Evolutionary conservation across 2,329 filamentous ascomycete genomes (phyloP).

Genomic region (Fusarium haematococcum): DNA sequence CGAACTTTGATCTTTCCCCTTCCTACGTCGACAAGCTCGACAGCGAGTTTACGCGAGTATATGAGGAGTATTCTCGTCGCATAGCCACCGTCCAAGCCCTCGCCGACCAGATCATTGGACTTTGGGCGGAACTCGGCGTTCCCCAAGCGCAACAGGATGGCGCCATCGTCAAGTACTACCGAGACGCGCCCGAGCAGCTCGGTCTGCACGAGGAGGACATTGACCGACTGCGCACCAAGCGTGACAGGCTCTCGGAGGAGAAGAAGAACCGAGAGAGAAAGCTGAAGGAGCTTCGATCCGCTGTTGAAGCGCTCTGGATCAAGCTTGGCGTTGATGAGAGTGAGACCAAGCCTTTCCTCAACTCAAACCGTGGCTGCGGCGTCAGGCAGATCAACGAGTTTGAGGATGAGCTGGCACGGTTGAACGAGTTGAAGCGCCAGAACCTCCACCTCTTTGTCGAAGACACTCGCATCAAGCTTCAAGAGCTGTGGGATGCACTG

Average conservation of each 20-base stretch:
- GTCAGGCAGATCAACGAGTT: slow-evolving; percentile 95
- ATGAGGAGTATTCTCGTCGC: slow-evolving; percentile 93
- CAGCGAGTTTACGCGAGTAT: slow-evolving; percentile 91
- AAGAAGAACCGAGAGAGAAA: slow-evolving; percentile 85
- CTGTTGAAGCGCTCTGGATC: slow-evolving; percentile 90
- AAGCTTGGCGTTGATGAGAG: slow-evolving; percentile 85
- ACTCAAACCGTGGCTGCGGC: slow-evolving; percentile 89
- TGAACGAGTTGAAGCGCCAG: slow-evolving; percentile 94
- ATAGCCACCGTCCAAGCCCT: slow-evolving; percentile 79
- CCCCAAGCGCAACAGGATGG: slow-evolving; percentile 93
- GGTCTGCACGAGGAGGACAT: slow-evolving; percentile 92
- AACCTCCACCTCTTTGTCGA: slow-evolving; percentile 97
- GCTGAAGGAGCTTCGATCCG: slow-evolving; percentile 78
- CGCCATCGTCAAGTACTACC: slow-evolving; percentile 88
- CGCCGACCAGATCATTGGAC: slow-evolving; percentile 87
- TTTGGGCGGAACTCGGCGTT: slow-evolving; percentile 96
- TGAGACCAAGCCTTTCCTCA: slow-evolving; percentile 87
- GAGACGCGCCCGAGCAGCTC: slow-evolving; percentile 91
- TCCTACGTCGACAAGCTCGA: slow-evolving; percentile 89
- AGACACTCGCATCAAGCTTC: slow-evolving; percentile 88
- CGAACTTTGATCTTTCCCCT: slow-evolving; percentile 92
- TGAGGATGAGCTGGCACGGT: slow-evolving; percentile 85
- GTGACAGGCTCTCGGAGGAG: slow-evolving; percentile 87
- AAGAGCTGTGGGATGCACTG: slow-evolving; percentile 93
- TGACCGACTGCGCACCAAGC: slow-evolving; percentile 75